Evolutionary conservation across 257 asterid species (phyloP).

Genomic region (Fraxinus anomala): DNA sequence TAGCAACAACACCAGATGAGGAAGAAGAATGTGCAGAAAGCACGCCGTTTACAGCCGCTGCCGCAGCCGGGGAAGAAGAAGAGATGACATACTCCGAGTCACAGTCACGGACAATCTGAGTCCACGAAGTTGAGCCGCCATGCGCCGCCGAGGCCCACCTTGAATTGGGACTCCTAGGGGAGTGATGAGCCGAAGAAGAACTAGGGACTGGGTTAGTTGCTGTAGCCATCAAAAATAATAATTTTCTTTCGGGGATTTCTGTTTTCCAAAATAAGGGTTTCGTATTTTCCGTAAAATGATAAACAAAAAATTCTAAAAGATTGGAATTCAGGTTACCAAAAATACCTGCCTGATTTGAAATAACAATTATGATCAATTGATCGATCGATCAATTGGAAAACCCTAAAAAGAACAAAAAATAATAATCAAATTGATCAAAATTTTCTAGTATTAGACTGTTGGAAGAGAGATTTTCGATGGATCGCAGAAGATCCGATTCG

Average conservation of each 20-base stretch:
- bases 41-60: neutral
- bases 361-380: neutral
- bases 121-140: constrained; percentile 27
- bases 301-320: neutral
- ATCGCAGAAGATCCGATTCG: constrained; percentile 26
- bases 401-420: neutral
- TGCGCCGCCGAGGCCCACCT: constrained; percentile 13
- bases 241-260: constrained; percentile 12
- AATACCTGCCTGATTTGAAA: neutral
- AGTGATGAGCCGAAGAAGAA: constrained; percentile 28
- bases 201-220: constrained; percentile 33
- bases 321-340: constrained; percentile 4
- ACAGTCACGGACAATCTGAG: constrained; percentile 28
- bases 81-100: constrained; percentile 1
- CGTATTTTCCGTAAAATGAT: neutral
- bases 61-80: neutral
- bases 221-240: constrained; percentile 42
- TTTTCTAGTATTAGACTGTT: neutral
- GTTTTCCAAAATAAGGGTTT: constrained; percentile 22
- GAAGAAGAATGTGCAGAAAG: constrained; percentile 21
- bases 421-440: constrained; percentile 23
- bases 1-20: constrained; percentile 27
- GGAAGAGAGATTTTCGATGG: constrained; percentile 12
- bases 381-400: neutral
- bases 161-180: constrained; percentile 37